Evolutionary conservation across 768 basidiomycete species (phyloP), one percentile per base, ranked within the genome.

Genomic region (Naganishia onofrii): DNA sequence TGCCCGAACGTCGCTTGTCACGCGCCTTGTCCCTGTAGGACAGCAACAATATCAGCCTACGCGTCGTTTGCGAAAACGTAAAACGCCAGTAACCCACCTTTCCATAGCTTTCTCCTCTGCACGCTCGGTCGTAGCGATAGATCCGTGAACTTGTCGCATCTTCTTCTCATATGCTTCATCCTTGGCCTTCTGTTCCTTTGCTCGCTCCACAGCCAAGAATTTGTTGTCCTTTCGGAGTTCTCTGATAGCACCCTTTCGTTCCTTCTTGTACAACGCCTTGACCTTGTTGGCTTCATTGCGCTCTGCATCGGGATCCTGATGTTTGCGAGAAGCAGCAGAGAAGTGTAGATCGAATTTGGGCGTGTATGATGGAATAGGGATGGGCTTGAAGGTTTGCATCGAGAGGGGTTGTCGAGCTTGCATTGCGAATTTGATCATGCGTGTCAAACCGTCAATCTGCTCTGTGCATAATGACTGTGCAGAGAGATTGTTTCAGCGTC

Each of bases 51-150:
- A 28, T 60, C 38, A 69, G 68, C 21, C 17, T 19, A 26, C 4
- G 17, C n/a, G 13, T 6, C 12, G 32, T 38, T 17, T 26, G n/a
- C 34, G 23, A n/a, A 7, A n/a, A n/a, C 15, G 48, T n/a, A 51
- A 26, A 23, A 67, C 19, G 21, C 36, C 6, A 8, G 46, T 34
- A 13, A 71, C 77, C 72, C 68, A 78, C 79, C 90, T 86, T 77
- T 93, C 89, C 89, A 89, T 88, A 52, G 87, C 88, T 84, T 96
- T 98, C 83, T 97, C 88, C 82, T 98, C 96, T 26, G 93, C 92
- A 66, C 95, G 84, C 83, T 99, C 96, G 36, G 88, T 86, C 85
- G 87, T 79, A 15, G 66, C 44, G 85, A 90, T 79, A 10, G 74
- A 76, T 3, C 83, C 81, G 70, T 83, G 80, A 28, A 90, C 92